Base-by-base conservation (phyloP, 306 rosid genomes). In the Trifolium repens region DNA sequence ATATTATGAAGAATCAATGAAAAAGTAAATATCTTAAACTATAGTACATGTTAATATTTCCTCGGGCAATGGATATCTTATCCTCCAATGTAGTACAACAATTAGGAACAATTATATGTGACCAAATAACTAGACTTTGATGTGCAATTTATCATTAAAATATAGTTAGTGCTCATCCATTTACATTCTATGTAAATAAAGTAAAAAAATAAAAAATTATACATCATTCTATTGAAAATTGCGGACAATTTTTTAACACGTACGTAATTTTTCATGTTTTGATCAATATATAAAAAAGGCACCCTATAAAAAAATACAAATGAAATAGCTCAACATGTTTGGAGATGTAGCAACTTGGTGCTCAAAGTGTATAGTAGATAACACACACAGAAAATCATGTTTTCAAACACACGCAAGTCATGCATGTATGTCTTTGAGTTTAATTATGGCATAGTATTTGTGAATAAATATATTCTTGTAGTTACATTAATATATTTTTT, bases 351-450 rank as follows among this genome's bases (percentile, higher is more conserved):
- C 11, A 30, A 32, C 43, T 60, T 60, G 19, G 66, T 30, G 9
- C 16, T 60, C 17, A 14, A 27, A 32, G 3, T 13, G 22, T 9
- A 30, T 9, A 30, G 43, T 14, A 34, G 43, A 60, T 60, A 14
- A 61, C 67, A 61, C 42, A 61, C 43, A 43, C 67, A 11, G 15
- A 11, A 12, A 58, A 4, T 11, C 16, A 58, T 24, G 63, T 58
- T 58, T 58, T 58, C 63, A 24, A 58, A 58, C 63, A 58, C 63
- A 57, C 35, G 34, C 62, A 57, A 57, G 62, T 55, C 32, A 55
- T 55, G 47, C 4, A 43, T 37, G 14, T 11, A 32, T 32, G 61
- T 9, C 59, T 24, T 24, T 10, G n/a, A 24, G 63, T 57, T 5
- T 9, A 24, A 10, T 22, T 22, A 0, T 49, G 8, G 54, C 54